phyloP scores from a whole-genome alignment of 345 rosid species.

The Eutrema japonicum region DNA sequence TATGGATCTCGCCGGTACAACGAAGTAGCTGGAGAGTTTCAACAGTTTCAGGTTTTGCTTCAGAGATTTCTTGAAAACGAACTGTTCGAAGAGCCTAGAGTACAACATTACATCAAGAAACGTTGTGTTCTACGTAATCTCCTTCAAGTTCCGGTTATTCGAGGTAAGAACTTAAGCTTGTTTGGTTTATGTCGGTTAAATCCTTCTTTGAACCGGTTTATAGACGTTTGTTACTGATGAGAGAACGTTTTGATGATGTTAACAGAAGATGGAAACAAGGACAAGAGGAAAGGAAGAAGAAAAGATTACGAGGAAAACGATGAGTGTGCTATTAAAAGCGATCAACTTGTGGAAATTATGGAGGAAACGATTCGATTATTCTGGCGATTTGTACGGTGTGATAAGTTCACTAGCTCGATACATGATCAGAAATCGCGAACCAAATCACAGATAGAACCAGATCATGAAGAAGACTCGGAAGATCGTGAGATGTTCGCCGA shows the following conservation, averaged over 20 bases:
- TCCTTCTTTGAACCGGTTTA: not conserved
- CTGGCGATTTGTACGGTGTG: constrained; percentile 82
- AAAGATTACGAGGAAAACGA: constrained; percentile 45
- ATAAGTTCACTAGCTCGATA: constrained; percentile 55
- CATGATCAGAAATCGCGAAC: constrained; percentile 49
- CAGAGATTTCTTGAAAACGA: constrained; percentile 92
- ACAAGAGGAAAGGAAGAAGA: constrained; percentile 51
- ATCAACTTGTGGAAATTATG: constrained; percentile 75
- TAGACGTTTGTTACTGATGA: not conserved
- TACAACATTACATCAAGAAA: constrained; percentile 67
- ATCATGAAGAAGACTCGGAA: constrained; percentile 57
- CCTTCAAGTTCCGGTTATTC: constrained; percentile 87
- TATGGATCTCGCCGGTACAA: constrained; percentile 59
- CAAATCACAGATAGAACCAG: constrained; percentile 63
- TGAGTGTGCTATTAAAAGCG: constrained; percentile 48
- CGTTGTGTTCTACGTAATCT: constrained; percentile 76
- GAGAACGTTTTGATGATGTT: constrained; percentile 23
- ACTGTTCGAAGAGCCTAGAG: constrained; percentile 79
- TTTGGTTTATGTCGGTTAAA: not conserved
- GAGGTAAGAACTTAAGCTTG: constrained; percentile 55
- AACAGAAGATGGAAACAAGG: constrained; percentile 72
- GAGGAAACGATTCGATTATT: constrained; percentile 91
- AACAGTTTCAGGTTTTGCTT: constrained; percentile 84
- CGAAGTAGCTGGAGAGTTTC: constrained; percentile 90
- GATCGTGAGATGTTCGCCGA: constrained; percentile 53